A percentile compares a stretch with the other conserved stretches of the same genome.
Conservation (phyloP, 306 rosid genomes). For the Malus orientalis region DNA sequence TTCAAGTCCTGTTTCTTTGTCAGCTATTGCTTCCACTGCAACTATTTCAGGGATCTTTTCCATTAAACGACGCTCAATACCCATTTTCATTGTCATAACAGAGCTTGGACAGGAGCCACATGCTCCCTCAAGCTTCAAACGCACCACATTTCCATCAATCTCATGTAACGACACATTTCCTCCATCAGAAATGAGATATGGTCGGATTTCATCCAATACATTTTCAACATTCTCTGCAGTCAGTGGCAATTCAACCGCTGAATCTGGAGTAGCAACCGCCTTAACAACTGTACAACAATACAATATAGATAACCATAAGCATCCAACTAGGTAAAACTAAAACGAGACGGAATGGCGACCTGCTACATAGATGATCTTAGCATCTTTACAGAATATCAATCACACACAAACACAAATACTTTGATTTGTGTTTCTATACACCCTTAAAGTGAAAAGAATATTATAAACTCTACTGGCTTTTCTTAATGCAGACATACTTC, state of each 20-base stretch:
- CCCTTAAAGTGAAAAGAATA: background rate
- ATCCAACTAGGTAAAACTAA: background rate
- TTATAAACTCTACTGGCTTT: background rate
- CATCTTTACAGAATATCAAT: background rate
- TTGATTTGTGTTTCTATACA: background rate
- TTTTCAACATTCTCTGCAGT: constrained; percentile 83
- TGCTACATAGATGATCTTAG: background rate
- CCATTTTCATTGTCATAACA: constrained; percentile 92
- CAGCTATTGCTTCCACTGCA: constrained; percentile 80
- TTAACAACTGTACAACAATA: constrained; percentile 38
- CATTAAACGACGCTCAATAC: constrained; percentile 87
- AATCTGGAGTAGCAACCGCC: constrained; percentile 70
- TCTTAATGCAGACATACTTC: background rate
- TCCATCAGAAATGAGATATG: constrained; percentile 14
- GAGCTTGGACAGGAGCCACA: constrained; percentile 97
- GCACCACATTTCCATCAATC: constrained; percentile 81
- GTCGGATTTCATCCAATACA: constrained; percentile 12
- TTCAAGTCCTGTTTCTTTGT: constrained; percentile 84
- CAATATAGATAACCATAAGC: background rate
- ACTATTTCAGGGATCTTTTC: constrained; percentile 92
- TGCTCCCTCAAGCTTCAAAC: constrained; percentile 96
- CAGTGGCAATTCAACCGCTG: constrained; percentile 71
- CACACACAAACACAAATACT: background rate
- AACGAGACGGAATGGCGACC: background rate
- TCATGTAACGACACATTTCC: constrained; percentile 73